Evolutionary conservation across 495 filamentous ascomycete genomes (phyloP), one percentile per base, ranked within the genome.

Genomic region (Penicillium canariense): DNA sequence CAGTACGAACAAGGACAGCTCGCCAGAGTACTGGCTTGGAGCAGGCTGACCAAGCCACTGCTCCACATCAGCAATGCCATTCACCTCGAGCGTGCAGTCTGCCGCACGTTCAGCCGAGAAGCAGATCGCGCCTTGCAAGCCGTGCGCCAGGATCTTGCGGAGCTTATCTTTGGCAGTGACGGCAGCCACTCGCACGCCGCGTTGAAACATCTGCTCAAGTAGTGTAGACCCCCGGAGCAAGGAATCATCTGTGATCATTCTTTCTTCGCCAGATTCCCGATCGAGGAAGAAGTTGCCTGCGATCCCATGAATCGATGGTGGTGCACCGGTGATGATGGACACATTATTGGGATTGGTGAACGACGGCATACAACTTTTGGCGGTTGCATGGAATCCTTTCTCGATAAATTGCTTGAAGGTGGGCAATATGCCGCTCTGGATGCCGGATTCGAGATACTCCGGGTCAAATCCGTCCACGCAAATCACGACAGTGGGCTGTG

Each of bases 151-250:
- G 35, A 74, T 69, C 28, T 58, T 60, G 12, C 69, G 55, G 38
- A 74, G 50, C 54, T 74, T 74, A 30, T 74, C 70, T 45, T 72
- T 71, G 18, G 70, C 68, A 5, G 72, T 73, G 18, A 75, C 51
- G 2, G 70, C 70, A 20, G 68, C 68, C 0, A 75, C 55, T n/a
- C 70, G 59, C 0, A 73, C 65, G 18, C 72, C 72, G 7, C 58
- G 45, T 31, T 55, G 50, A 9, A 56, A 50, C 65, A 75, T 68
- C 53, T 66, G 60, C 32, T 68, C 68, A 7, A 73, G 61, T 27
- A 75, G 50, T 1, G 71, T 74, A 5, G 64, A 68, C 4, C 70
- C 68, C 20, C 62, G 58, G 3, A 71, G 38, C 12, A 67, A 34
- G 11, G 56, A 60, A 34, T 69, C 71, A 48, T 72, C 71, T 1